Conservation (phyloP, 2,329 filamentous ascomycete genomes). For the Cercospora janseana region DNA sequence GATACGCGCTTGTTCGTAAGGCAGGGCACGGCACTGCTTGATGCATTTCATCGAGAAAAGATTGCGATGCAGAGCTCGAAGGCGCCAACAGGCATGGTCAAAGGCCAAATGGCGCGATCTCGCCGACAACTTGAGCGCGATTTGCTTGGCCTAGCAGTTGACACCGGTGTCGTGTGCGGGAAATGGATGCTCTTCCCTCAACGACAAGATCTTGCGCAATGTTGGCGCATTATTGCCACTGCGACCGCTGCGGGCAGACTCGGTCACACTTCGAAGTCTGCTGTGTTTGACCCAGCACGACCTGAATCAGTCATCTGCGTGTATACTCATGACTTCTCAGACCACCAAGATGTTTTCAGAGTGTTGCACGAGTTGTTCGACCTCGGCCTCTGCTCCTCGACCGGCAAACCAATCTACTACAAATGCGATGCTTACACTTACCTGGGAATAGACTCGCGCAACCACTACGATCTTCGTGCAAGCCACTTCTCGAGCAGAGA, state of each 20-base stretch:
- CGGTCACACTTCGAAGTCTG: constrained; percentile 71
- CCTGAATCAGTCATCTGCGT: constrained; percentile 63
- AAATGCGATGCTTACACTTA: constrained; percentile 63
- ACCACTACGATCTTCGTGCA: constrained; percentile 43
- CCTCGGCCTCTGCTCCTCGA: constrained; percentile 56
- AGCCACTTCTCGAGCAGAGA: constrained; percentile 46
- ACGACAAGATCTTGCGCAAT: constrained; percentile 54
- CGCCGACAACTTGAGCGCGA: constrained; percentile 50
- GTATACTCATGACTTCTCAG: constrained; percentile 72
- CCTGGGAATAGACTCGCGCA: constrained; percentile 43
- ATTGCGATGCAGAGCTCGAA: constrained; percentile 49
- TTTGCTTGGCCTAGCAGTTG: constrained; percentile 61
- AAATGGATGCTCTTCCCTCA: constrained; percentile 78
- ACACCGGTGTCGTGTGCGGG: constrained; percentile 59
- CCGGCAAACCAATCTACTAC: constrained; percentile 65
- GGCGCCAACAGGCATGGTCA: constrained; percentile 41
- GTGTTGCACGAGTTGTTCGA: constrained; percentile 61
- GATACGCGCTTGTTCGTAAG: no score
- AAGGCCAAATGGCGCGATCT: constrained; percentile 43
- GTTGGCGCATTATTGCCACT: constrained; percentile 66
- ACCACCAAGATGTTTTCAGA: constrained; percentile 65
- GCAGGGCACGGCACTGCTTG: no score
- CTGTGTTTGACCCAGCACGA: constrained; percentile 48
- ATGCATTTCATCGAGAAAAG: constrained; percentile 54
- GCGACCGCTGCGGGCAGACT: constrained; percentile 68